A percentile compares a stretch with the other conserved stretches of the same genome.
phyloP scores from a whole-genome alignment of 2,329 filamentous ascomycete genomes.

The Juglanconis oblonga region DNA sequence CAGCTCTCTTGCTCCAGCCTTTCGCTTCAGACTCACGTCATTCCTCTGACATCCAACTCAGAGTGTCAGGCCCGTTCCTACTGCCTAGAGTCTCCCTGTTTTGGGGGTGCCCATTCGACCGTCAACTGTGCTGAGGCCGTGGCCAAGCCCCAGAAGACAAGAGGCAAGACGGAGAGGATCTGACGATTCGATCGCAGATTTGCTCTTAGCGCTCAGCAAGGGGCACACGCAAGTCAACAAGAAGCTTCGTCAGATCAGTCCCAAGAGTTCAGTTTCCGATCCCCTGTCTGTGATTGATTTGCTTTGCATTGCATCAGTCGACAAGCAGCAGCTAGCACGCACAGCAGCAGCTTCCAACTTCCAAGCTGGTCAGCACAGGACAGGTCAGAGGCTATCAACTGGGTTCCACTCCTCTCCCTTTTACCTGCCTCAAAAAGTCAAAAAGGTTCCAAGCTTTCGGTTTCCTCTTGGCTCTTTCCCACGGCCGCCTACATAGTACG shows the following conservation, averaged over 20 bases:
- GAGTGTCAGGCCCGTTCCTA: not conserved
- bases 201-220: not conserved
- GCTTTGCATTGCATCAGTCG: conserved; percentile 11
- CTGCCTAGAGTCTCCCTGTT: too few species aligned
- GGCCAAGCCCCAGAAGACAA: not conserved
- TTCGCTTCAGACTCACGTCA: not conserved
- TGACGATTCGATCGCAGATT: not conserved
- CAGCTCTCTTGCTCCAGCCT: conserved; percentile 5
- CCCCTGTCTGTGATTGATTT: conserved; percentile 17
- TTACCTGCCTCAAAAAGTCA: conserved; percentile 2
- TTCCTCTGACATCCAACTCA: not conserved
- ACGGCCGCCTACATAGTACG: not conserved
- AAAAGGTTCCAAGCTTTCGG: conserved; percentile 3
- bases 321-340: conserved; percentile 8
- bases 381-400: not conserved
- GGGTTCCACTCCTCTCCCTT: conserved; percentile 1
- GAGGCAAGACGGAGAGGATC: not conserved
- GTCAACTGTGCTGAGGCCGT: too few species aligned
- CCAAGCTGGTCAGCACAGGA: conserved; percentile 6
- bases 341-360: too few species aligned
- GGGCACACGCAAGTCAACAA: not conserved
- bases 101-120: too few species aligned
- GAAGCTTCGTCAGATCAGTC: not conserved
- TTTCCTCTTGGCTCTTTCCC: not conserved
- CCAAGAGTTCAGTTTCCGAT: not conserved